Percentiles rank a stretch among this genome's conserved stretches.
phyloP scores from a whole-genome alignment of 192 early-diverging fungal species.

The Linnemannia zychae region DNA sequence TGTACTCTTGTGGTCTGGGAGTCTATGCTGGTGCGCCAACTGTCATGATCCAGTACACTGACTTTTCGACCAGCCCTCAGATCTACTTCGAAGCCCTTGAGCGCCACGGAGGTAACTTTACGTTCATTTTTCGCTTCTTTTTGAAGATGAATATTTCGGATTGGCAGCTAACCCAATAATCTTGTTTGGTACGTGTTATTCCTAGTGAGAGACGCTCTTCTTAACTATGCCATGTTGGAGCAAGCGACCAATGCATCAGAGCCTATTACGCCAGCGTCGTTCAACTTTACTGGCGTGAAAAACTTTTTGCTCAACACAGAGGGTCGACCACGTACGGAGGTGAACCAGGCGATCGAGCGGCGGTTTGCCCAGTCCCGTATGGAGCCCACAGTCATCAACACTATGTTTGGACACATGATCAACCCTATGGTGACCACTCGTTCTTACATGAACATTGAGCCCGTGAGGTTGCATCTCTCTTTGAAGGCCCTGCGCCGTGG shows the following conservation, averaged over 20 bases:
- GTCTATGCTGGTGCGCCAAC: conserved; percentile 66
- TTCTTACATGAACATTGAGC: conserved; percentile 82
- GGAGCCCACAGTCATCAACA: conserved; percentile 76
- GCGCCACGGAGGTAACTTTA: conserved; percentile 69
- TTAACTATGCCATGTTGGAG: conserved; percentile 51
- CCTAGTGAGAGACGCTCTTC: conserved; percentile 32
- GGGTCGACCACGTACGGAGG: conserved; percentile 46
- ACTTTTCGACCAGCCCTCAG: conserved; percentile 69
- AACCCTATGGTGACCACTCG: conserved; percentile 87
- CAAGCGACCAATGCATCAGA: conserved; percentile 37
- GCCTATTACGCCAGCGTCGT: conserved; percentile 20
- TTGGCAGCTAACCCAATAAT: neutral
- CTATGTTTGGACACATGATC: conserved; percentile 80
- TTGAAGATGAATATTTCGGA: neutral
- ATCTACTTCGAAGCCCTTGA: conserved; percentile 83
- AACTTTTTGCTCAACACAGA: conserved; percentile 50
- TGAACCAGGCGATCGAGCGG: conserved; percentile 66
- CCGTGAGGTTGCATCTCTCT: conserved; percentile 76
- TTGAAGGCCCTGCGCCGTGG: conserved; percentile 75
- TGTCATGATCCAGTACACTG: conserved; percentile 71
- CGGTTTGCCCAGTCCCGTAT: conserved; percentile 75
- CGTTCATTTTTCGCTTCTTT: neutral
- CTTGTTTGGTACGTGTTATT: neutral
- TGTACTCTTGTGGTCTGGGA: conserved; percentile 56
- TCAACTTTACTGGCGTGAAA: conserved; percentile 43